Evolutionary conservation across 345 rosid genomes (phyloP), one percentile per base, ranked within the genome.

Genomic region (Angophora floribunda): DNA sequence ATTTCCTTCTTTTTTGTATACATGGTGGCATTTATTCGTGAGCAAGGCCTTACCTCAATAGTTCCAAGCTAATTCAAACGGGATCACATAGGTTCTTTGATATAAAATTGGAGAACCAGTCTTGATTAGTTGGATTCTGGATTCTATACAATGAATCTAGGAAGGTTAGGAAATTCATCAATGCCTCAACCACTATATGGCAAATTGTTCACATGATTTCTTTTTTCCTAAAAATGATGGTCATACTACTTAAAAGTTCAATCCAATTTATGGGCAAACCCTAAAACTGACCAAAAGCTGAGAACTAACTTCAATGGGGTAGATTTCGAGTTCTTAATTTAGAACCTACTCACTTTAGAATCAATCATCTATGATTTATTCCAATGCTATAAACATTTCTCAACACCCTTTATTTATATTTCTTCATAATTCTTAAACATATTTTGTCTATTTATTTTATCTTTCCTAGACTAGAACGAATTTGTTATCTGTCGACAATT

Each of bases 221-320:
- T 15, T 16, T 70, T 5, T 36, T 13, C 49, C 41, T 36, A 36
- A 41, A 75, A 41, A 41, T 41, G 49, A 75, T 75, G 5, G 49
- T 36, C 19, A 41, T 75, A 41, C 28, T 36, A 41, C 14, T 75
- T 75, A 10, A 75, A 59, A 75, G 49, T 10, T 41, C 3, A 49
- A 75, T 36, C 0, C 13, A 1, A 6, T 9, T 0, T 44, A 0
- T 2, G 0, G 24, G 49, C 5, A 14, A 19, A 41, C 13, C 14
- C 2, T 41, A 7, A 21, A 41, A 75, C 7, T 2, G 1, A 41
- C 28, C 1, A 21, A 19, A 41, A 75, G 3, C 2, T 11, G 2
- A 41, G 15, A 75, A 75, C 2, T 0, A 1, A 75, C 4, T 41
- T 4, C 4, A 19, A 19, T 5, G 1, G 65, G 0, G 22, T 41